Percentiles rank a stretch among this genome's conserved stretches.
These are phyloP conservation scores for Cyberlindnera veronae DNA, from an alignment of 805 yeast species.

Conservation along the genomic window DNA sequence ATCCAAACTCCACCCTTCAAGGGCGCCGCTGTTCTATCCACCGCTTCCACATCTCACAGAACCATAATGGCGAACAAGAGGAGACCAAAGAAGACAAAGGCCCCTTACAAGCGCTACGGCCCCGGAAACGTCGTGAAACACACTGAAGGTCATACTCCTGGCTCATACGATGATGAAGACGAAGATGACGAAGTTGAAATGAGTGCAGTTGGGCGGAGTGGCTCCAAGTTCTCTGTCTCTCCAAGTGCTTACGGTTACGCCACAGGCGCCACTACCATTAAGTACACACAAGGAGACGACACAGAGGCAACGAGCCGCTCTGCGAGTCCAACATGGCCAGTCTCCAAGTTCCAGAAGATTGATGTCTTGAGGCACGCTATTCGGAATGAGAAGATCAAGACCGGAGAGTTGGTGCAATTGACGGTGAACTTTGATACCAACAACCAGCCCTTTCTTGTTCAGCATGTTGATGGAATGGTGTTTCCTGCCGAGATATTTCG, in stretches of 20 bases:
- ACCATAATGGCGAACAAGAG: constrained; percentile 74
- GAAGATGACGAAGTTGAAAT: constrained; percentile 27
- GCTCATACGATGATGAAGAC: constrained; percentile 28
- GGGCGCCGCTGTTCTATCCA: too few relatives aligned
- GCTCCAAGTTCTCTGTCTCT: constrained; percentile 2
- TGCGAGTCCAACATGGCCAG: constrained; percentile 38
- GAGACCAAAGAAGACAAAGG: constrained; percentile 78
- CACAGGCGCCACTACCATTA: not conserved
- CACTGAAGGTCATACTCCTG: constrained; percentile 24
- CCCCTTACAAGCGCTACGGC: constrained; percentile 75
- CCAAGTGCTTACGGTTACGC: constrained; percentile 9
- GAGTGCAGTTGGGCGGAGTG: constrained; percentile 17
- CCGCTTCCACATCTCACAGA: too few relatives aligned
- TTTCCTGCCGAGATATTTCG: constrained; percentile 29
- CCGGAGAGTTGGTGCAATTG: constrained; percentile 14
- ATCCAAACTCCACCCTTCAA: too few relatives aligned
- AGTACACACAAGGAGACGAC: not conserved
- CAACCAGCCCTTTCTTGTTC: constrained; percentile 3
- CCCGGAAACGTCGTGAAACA: constrained; percentile 39
- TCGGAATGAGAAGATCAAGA: constrained; percentile 24
- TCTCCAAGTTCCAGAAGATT: constrained; percentile 46
- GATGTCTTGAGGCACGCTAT: constrained; percentile 39
- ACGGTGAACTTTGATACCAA: constrained; percentile 8
- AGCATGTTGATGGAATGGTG: constrained; percentile 15
- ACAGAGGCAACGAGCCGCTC: not conserved